Evolutionary conservation across 192 early-diverging fungal species (phyloP).

Genomic region (Blastocladiella britannica): DNA sequence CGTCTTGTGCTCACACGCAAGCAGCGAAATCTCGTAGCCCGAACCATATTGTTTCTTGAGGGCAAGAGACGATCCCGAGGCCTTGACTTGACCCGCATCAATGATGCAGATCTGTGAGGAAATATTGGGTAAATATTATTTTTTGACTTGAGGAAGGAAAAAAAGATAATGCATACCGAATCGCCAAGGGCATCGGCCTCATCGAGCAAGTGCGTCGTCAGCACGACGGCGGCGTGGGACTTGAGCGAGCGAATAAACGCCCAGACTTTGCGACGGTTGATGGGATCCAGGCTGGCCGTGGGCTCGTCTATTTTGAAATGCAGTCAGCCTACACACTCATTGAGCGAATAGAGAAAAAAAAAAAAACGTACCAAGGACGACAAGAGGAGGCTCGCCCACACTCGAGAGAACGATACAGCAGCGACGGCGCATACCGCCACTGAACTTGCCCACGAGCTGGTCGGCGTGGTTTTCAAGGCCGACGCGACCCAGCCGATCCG

Average conservation of each 20-base stretch:
- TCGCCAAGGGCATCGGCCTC: constrained; percentile 35
- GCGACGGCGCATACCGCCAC: not conserved
- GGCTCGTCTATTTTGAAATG: too few species aligned
- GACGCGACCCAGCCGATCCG: not conserved
- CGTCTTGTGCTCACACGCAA: not conserved
- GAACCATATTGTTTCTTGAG: not conserved
- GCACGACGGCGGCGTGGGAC: not conserved
- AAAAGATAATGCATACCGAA: not conserved
- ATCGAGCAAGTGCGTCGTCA: constrained; percentile 10
- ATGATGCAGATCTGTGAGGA: too few species aligned
- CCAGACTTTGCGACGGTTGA: constrained; percentile 3
- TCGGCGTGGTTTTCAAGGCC: not conserved
- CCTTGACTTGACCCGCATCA: too few species aligned
- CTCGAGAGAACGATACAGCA: constrained; percentile 1
- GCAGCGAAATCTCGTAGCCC: not conserved
- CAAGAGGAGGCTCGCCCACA: not conserved
- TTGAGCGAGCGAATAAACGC: not conserved
- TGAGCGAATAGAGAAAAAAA: too few species aligned
- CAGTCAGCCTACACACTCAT: too few species aligned
- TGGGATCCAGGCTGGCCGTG: constrained; percentile 1
- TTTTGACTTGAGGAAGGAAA: too few species aligned
- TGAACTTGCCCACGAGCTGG: not conserved
- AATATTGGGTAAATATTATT: too few species aligned
- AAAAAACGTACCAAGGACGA: too few species aligned
- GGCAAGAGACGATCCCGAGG: not conserved